phyloP scores from a whole-genome alignment of 2,329 filamentous ascomycete genomes.

The Claviceps humidiphila region DNA sequence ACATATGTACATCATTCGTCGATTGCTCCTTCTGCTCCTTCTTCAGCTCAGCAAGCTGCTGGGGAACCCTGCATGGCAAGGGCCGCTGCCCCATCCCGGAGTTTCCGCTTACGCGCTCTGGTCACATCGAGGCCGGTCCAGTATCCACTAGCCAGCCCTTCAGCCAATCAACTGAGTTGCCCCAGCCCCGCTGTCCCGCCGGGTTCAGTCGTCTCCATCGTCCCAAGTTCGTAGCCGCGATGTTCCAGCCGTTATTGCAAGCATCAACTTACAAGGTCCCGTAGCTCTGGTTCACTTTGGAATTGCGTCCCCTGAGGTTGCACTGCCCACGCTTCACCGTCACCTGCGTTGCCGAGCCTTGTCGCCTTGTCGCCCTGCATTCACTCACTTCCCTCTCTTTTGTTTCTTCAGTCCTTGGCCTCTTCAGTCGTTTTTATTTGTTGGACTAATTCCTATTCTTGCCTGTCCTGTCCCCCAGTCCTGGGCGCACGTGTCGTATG shows the following conservation, averaged over 20 bases:
- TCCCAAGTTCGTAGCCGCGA: no score
- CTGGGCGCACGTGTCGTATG: slow-evolving; percentile 2
- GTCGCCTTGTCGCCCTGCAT: background rate
- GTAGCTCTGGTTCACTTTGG: no score
- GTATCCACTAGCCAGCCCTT: background rate
- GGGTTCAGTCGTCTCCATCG: no score
- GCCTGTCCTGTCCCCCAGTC: background rate
- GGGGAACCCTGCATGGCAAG: background rate
- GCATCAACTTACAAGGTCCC: background rate
- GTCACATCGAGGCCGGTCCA: background rate
- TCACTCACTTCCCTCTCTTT: background rate
- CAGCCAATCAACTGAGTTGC: background rate
- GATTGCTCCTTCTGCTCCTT: background rate
- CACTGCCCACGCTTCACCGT: background rate
- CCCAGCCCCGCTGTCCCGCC: no score
- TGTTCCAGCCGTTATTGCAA: background rate
- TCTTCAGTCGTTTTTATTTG: background rate
- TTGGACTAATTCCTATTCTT: background rate
- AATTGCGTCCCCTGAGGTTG: background rate
- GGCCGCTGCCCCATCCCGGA: background rate
- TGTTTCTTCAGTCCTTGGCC: background rate
- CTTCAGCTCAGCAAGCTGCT: background rate
- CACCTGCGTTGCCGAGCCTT: background rate
- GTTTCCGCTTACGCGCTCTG: background rate
- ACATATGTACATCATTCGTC: background rate